Base-by-base conservation (phyloP, 2,329 filamentous ascomycete species). In the Aspergillus luchuensis region DNA sequence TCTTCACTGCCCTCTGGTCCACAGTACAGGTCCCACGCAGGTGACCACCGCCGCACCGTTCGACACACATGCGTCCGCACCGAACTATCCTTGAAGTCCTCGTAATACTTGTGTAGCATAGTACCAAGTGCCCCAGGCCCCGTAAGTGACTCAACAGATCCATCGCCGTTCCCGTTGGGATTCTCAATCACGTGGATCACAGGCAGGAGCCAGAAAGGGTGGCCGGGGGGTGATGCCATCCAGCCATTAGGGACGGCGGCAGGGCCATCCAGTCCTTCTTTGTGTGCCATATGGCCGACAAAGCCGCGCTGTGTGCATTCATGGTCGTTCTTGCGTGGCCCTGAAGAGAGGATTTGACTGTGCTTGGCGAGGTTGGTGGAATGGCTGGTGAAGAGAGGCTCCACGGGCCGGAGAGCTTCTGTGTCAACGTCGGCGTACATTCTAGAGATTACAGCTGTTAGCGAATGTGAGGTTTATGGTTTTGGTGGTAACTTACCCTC, bases 401-500 rank as follows among this genome's bases (percentile, higher is more conserved):
- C 58, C 1, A 65, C 54, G 2, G 66, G 63, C 4, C 64, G 61
- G n/a, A 67, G 50, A 17, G 64, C 66, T 56, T 67, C 66, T 2
- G 66, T 67, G 41, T 67, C 66, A 23, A 67, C 66, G 15, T 67
- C 66, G 30, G 62, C 59, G 43, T 67, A 67, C 66, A 67, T 67
- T 38, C 66, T 67, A 10, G 11, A 36, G 33, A 1, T 36, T 5
- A n/a, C 38, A 2, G 17, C 8, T 19, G 25, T 51, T 21, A 11
- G 3, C 25, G 5, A 10, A 15, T 30, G 3, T 15, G 23, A 33
- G 7, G 8, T 6, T 13, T 2, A 33, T 45, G 0, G 13, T 8
- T 19, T 30, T 8, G 15, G 8, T 4, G 19, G 7, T 23, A 5
- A 4, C 57, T 13, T 52, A 67, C 64, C 66, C 66, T 15, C 66